Base-by-base conservation (phyloP, 2,329 filamentous ascomycete genomes). In the Ceratocystis variospora region DNA sequence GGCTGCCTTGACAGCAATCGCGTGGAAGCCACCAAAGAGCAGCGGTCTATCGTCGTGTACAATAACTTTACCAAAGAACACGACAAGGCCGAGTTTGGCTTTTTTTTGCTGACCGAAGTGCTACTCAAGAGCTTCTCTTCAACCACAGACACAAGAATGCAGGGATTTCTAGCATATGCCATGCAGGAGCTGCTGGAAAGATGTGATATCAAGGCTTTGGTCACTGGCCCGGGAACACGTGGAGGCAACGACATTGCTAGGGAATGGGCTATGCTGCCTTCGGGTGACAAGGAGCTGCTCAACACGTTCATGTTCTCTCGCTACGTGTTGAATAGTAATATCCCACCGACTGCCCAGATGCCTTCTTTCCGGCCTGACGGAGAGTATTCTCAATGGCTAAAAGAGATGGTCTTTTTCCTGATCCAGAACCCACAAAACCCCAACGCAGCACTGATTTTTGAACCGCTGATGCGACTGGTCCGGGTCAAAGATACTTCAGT, bases 1-100 rank as follows among this genome's bases (percentile, higher is more conserved):
- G 94, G 95, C 5, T 96, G 92, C 70, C 78, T 99, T 25, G 95
- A 99, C 74, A 87, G 93, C 1, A 96, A 96, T 72, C 85, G 89
- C 68, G 84, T 96, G 1, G 94, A 99, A 72, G 84, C 85, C 0
- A 82, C 88, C 10, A 83, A 89, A 67, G 87, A 89, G 71, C 87
- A 90, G 70, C 86, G 83, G 69, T 87, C 90, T n/a, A 88, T 96
- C 64, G 83, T 97, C 28, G 85, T 97, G 62, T 76, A 92, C 46
- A 88, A 89, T 63, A 97, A 99, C 73, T 97, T 99, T 71, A 83
- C 87, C 57, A 82, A 83, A 59, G 80, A 83, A 17, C 83, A 84
- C 63, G 93, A 99, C 73, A 89, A 87, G 0, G 87, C 90, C 17
- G 86, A 94, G 69, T 99, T 97, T 74, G 84, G 90, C 6, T 80